Evolutionary conservation across 768 basidiomycete species (phyloP), one percentile per base, ranked within the genome.

Genomic region (Termitomyces titanicus): DNA sequence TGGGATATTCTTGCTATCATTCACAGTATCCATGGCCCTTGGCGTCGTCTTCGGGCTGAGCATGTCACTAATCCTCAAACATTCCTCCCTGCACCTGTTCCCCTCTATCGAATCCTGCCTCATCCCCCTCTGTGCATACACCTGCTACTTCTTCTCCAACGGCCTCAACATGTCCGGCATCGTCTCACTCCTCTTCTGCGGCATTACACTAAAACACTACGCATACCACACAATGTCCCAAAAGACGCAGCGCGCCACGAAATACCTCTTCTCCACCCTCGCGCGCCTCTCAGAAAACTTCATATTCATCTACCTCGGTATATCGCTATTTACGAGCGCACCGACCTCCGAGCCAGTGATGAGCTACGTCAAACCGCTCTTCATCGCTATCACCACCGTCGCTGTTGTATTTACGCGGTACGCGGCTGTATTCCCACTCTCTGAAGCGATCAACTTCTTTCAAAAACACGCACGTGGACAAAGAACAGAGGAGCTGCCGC

Each of bases 221-320:
- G 97, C 96, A n/a, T 98, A 97, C 68, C 97, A 98, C 74, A 98
- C 94, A 49, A 99, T 99, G 97, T 96, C 94, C 10, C 85, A 84
- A 25, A 83, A 92, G 51, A 98, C 97, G 0, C 97, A 98, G 67
- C 83, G 91, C 43, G 89, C 94, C 12, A 92, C 88, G 27, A 95
- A 96, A 71, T 97, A 95, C 77, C 92, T 98, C 56, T 99, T 98
- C 73, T 86, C 88, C 9, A 92, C 90, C 0, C 86, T 98, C 47
- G 94, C 97, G 0, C 90, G 94, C 65, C 83, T 99, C 27, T 92
- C 92, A 25, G 97, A 99, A 74, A 98, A 98, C 69, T 99, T 98
- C 69, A 98, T 99, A 71, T 99, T 99, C 76, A 93, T 99, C 66
- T 98, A 98, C 72, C 90, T 99, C 59, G 96, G 97, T 38, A 81